A percentile compares a stretch with the other conserved stretches of the same genome.
phyloP scores from a whole-genome alignment of 306 rosid species.

The Pterocarpus santalinus region DNA sequence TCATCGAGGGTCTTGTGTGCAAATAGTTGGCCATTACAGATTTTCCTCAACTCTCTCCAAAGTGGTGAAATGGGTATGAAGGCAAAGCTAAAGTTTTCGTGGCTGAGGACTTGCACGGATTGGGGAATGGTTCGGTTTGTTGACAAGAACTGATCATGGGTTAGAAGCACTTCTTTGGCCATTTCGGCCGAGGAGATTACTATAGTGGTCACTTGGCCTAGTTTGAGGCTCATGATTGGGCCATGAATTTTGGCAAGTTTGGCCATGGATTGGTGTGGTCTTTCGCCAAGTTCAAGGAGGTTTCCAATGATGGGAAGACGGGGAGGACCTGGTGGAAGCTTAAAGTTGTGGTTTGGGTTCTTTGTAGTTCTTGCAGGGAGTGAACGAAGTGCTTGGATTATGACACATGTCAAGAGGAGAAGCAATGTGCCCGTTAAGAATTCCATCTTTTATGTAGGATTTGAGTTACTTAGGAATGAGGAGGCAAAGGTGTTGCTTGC shows the following conservation, averaged over 20 bases:
- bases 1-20: conserved; percentile 6
- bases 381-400: too few species aligned
- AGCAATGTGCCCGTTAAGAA: background rate
- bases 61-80: conserved; percentile 46
- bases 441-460: background rate
- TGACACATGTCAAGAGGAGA: background rate
- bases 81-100: conserved; percentile 16
- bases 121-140: too few species aligned
- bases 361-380: too few species aligned
- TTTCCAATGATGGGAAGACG: too few species aligned
- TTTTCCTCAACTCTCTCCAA: conserved; percentile 53
- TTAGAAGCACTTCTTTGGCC: too few species aligned
- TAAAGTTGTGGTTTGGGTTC: too few species aligned
- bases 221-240: conserved; percentile 50
- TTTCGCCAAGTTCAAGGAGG: too few species aligned
- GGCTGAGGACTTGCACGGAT: too few species aligned
- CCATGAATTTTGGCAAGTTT: conserved; percentile 42
- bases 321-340: too few species aligned
- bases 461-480: background rate
- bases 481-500: background rate
- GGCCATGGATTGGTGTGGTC: too few species aligned
- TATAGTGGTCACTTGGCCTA: conserved; percentile 52
- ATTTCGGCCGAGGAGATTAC: conserved; percentile 47
- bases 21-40: conserved; percentile 46
- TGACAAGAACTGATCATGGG: too few species aligned